A percentile compares a stretch with the other conserved stretches of the same genome.
Evolutionary conservation across 78 protist genomes (phyloP).

Genomic region (Bodo saltans): DNA sequence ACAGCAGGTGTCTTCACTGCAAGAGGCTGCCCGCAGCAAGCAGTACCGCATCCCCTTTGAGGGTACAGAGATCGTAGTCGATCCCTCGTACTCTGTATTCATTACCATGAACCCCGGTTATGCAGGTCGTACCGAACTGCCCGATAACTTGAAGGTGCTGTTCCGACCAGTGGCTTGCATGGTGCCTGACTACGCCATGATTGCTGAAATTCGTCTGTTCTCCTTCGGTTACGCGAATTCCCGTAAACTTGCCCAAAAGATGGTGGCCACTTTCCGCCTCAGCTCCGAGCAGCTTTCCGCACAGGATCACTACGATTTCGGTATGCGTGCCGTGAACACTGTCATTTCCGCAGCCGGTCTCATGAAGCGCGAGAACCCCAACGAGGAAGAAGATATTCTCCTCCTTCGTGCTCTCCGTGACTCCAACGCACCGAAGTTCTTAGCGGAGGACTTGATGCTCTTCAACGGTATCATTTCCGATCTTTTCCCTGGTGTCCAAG

Average conservation of each 20-base stretch:
- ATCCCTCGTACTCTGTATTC: constrained; percentile 56
- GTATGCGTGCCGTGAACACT: constrained; percentile 87
- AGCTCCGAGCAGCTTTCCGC: constrained; percentile 68
- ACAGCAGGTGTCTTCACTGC: constrained; percentile 44
- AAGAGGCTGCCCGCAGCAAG: constrained; percentile 35
- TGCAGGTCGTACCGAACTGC: constrained; percentile 84
- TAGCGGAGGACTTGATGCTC: constrained; percentile 63
- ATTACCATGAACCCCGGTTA: constrained; percentile 89
- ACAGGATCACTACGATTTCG: constrained; percentile 81
- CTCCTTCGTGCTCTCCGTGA: constrained; percentile 79
- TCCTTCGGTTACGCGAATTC: constrained; percentile 72
- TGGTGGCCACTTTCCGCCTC: constrained; percentile 65
- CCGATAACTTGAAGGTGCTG: constrained; percentile 81
- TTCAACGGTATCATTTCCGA: constrained; percentile 66
- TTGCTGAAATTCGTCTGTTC: constrained; percentile 80
- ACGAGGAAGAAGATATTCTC: constrained; percentile 59
- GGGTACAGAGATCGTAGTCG: constrained; percentile 63
- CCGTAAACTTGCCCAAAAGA: constrained; percentile 50
- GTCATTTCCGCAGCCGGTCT: constrained; percentile 77
- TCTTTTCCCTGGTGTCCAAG: constrained; percentile 59
- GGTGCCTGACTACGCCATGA: constrained; percentile 89
- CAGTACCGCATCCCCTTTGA: constrained; percentile 58
- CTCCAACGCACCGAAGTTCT: constrained; percentile 84
- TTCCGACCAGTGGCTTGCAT: constrained; percentile 87
- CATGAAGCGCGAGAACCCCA: constrained; percentile 57